Percentiles rank a stretch among this genome's conserved stretches.
phyloP scores from a whole-genome alignment of 2,329 filamentous ascomycete genomes.

The Aureobasidium subglaciale region DNA sequence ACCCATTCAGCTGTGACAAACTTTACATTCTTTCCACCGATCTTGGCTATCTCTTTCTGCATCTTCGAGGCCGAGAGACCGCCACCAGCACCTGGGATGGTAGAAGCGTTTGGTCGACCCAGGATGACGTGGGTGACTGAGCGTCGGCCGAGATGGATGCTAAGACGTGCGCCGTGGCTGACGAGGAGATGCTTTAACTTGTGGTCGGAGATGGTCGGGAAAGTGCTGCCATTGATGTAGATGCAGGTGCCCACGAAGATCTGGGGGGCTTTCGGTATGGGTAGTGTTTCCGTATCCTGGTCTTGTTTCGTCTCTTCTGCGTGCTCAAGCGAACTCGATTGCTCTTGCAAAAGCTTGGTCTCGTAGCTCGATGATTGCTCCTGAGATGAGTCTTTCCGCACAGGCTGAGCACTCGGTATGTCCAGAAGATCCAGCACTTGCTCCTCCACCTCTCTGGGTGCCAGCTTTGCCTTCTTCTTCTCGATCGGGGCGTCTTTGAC shows the following conservation, averaged over 20 bases:
- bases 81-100: constrained; percentile 55
- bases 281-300: background rate
- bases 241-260: constrained; percentile 63
- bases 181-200: constrained; percentile 71
- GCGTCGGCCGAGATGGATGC: constrained; percentile 62
- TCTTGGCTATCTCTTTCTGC: constrained; percentile 66
- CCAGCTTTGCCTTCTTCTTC: constrained; percentile 19
- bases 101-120: constrained; percentile 46
- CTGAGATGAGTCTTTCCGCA: background rate
- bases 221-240: constrained; percentile 83
- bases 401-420: constrained; percentile 2
- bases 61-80: constrained; percentile 71
- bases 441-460: constrained; percentile 18
- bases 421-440: background rate
- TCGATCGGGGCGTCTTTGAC: constrained; percentile 1
- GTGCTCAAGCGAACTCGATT: background rate
- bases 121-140: constrained; percentile 82
- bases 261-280: constrained; percentile 14
- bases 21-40: constrained; percentile 63
- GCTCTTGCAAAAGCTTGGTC: background rate
- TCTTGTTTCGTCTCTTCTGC: background rate
- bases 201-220: constrained; percentile 76
- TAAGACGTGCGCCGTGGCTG: constrained; percentile 64
- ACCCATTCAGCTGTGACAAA: constrained; percentile 81
- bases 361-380: background rate